A percentile compares a stretch with the other conserved stretches of the same genome.
These are phyloP conservation scores for Golubevia sp. DNA, from an alignment of 1,284 basidiomycete species.

Conservation along the genomic window DNA sequence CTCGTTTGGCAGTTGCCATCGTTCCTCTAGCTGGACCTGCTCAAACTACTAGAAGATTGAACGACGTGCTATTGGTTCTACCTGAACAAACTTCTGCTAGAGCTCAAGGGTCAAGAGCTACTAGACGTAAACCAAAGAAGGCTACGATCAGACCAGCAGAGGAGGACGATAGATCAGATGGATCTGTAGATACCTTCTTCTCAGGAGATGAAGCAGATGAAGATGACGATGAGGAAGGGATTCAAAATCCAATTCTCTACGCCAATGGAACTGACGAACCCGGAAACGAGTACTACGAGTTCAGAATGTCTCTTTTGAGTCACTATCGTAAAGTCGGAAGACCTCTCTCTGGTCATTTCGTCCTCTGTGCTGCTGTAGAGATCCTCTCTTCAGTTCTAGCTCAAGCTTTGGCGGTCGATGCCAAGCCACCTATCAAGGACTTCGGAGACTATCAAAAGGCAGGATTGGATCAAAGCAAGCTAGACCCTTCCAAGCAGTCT, in stretches of 20 bases:
- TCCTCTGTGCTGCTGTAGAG: constrained; percentile 82
- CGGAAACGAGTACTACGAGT: constrained; percentile 22
- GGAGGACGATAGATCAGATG: constrained; percentile 23
- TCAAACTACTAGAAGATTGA: constrained; percentile 67
- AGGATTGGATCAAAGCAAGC: constrained; percentile 25
- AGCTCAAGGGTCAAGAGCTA: constrained; percentile 59
- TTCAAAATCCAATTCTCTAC: constrained; percentile 27
- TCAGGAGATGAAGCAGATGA: constrained; percentile 41
- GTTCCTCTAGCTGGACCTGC: constrained; percentile 68
- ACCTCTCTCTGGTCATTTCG: constrained; percentile 83
- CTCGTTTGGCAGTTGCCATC: constrained; percentile 68
- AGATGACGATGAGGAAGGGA: constrained; percentile 20
- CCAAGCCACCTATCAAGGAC: constrained; percentile 27
- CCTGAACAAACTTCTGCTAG: constrained; percentile 61
- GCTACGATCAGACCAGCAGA: constrained; percentile 32
- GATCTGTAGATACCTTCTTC: constrained; percentile 64
- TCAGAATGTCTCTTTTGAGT: constrained; percentile 69
- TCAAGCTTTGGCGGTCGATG: constrained; percentile 70
- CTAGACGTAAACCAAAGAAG: constrained; percentile 28
- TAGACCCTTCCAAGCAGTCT: constrained; percentile 26
- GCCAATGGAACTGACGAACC: constrained; percentile 30
- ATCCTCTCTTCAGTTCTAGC: constrained; percentile 81
- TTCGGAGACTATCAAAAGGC: constrained; percentile 27
- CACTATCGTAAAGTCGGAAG: constrained; percentile 76
- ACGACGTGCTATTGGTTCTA: constrained; percentile 64